Conservation (phyloP, 805 yeast genomes). For the Candida dendrica region DNA sequence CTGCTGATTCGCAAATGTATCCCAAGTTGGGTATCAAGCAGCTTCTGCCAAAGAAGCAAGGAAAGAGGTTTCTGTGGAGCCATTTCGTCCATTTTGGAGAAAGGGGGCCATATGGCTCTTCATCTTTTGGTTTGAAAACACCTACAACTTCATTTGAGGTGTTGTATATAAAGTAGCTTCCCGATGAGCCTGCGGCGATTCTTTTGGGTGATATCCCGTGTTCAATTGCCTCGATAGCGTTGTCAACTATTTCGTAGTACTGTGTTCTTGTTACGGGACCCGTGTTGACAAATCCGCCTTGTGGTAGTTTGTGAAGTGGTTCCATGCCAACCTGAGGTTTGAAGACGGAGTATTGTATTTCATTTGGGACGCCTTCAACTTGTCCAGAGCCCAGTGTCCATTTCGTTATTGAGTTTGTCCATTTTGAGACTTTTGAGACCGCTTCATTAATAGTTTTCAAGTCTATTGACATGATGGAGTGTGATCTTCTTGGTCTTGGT, state of each 20-base stretch:
- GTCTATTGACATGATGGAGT: conserved; percentile 19
- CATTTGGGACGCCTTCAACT: conserved; percentile 23
- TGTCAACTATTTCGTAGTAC: conserved; percentile 35
- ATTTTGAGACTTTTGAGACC: conserved; percentile 18
- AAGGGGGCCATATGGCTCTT: conserved; percentile 73
- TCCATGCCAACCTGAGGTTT: conserved; percentile 28
- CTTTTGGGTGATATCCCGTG: conserved; percentile 39
- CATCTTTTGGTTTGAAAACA: conserved; percentile 73
- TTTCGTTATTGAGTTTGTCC: conserved; percentile 20
- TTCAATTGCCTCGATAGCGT: conserved; percentile 40
- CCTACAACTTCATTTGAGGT: conserved; percentile 35
- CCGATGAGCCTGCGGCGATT: conserved; percentile 62
- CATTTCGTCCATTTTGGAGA: conserved; percentile 79
- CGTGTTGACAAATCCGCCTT: conserved; percentile 17
- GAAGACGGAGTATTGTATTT: conserved; percentile 52
- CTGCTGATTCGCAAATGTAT: conserved; percentile 66
- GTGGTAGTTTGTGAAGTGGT: conserved; percentile 23
- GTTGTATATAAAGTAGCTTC: conserved; percentile 54
- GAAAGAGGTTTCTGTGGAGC: conserved; percentile 68
- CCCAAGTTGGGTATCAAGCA: conserved; percentile 70
- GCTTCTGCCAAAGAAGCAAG: conserved; percentile 69
- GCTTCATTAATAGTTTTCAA: conserved; percentile 12
- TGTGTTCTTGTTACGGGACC: conserved; percentile 22
- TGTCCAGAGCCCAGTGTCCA: conserved; percentile 18
- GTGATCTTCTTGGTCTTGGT: conserved; percentile 8